These are phyloP conservation scores for Cajanus cajan DNA, from an alignment of 306 rosid species.

Conservation along the genomic window DNA sequence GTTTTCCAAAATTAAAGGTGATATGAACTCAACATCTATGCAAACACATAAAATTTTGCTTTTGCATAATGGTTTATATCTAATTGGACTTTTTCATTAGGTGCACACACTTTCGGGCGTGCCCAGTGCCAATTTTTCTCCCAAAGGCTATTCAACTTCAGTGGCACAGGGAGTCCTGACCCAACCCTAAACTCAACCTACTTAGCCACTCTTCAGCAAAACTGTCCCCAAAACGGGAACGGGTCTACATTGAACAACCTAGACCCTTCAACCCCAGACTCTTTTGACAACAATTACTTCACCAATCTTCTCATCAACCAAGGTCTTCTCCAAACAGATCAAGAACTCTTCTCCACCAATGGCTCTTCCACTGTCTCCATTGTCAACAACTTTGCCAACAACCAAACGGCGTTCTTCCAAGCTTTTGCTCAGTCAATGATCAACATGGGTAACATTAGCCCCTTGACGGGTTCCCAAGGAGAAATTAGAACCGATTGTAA, in stretches of 20 bases:
- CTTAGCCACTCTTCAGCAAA: constrained; percentile 48
- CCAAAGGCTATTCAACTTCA: constrained; percentile 55
- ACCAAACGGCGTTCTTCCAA: constrained; percentile 51
- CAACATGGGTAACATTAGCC: constrained; percentile 73
- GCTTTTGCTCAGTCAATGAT: constrained; percentile 67
- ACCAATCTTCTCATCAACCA: constrained; percentile 35
- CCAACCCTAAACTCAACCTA: constrained; percentile 57
- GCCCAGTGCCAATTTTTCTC: constrained; percentile 56
- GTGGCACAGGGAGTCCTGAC: constrained; percentile 46
- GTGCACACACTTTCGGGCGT: constrained; percentile 76
- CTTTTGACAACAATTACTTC: constrained; percentile 67
- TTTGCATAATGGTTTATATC: neutral
- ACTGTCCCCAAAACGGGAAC: constrained; percentile 58
- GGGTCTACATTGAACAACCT: constrained; percentile 45
- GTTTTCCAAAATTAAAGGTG: too few relatives aligned
- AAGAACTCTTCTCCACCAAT: constrained; percentile 48
- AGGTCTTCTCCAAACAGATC: constrained; percentile 65
- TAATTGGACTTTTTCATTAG: constrained; percentile 26
- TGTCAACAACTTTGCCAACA: constrained; percentile 52
- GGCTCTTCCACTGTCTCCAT: constrained; percentile 51
- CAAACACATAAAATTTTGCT: too few relatives aligned
- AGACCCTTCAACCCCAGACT: constrained; percentile 38
- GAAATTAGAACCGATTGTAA: constrained; percentile 59
- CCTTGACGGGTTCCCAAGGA: constrained; percentile 56
- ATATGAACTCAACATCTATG: too few relatives aligned